Base-by-base conservation (phyloP, 2,329 filamentous ascomycete genomes). In the Neophaeococcomyces aloes region DNA sequence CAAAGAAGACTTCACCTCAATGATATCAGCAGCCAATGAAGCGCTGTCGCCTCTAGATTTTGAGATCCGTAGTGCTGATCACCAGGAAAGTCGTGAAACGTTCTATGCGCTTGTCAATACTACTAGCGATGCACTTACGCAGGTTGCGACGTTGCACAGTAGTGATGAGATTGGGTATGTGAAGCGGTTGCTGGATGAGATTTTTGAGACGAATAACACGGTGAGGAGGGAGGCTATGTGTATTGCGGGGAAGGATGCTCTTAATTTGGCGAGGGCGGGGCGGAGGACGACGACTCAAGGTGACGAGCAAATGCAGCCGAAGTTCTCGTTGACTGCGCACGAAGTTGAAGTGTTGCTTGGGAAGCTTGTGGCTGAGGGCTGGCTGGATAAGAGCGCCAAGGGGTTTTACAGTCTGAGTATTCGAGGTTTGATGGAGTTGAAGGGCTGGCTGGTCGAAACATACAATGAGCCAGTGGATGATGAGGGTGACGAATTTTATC, bases 181-280 rank as follows among this genome's bases (percentile, higher is more conserved):
- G 43, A 91, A 93, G 64, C 74, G 91, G 7, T 62, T 95, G 2
- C 74, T 98, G 1, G 88, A 95, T 60, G 79, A 76, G 54, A 94
- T 98, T 76, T 98, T 96, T 59, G 86, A 93, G 51, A 82, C 77
- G 15, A 79, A 86, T 66, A 96, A 96, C 59, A 86, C 80, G 0
- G 72, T 70, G 7, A 71, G 78, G n/a, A 77, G 79, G 56, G 89
- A 98, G 63, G 75, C 86, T 19, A 81, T 95, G 75, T 87, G 85
- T 3, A 68, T 96, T 3, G 83, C 78, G 10, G 74, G 77, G 34
- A 86, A 86, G 61, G 80, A 94, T 56, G 88, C 88, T 2, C 69
- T 83, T 42, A 80, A 85, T 53, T 66, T 93, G 3, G 68, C 70
- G 1, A 75, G 72, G 52, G 61, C 60, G 3, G 56, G 59, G 34